Evolutionary conservation across 2,329 filamentous ascomycete genomes (phyloP), one percentile per base, ranked within the genome.

Genomic region (Epichloe amarillans): DNA sequence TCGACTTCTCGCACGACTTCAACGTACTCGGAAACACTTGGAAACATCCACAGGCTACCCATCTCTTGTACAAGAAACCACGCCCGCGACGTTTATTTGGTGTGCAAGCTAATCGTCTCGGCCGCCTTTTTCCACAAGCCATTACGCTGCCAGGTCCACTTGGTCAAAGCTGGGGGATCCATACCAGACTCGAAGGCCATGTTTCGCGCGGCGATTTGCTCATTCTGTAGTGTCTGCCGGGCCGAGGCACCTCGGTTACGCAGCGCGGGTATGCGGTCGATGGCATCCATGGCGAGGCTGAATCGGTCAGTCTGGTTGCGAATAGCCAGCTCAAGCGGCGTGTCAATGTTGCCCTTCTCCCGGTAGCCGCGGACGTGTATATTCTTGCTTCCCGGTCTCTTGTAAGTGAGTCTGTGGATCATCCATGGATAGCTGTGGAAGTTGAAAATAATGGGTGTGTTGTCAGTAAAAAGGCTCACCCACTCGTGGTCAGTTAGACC

Each of bases 351-450:
- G 45, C 86, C 86, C 75, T 90, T 89, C 71, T 90, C 85, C 61
- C 77, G 82, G 72, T 89, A 90, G 1, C 86, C 86, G 35, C 82
- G 74, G n/a, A 90, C 86, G 59, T 86, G 80, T 55, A 89, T 66
- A 65, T 86, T 81, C 44, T 73, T 63, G 63, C 76, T 79, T 5
- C 84, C 84, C 2, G 80, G 82, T 1, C 85, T 80, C 69, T 84
- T 84, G 69, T 88, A 89, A 0, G 84, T 85, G 57, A 90, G 67
- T 47, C 85, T 76, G 69, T 89, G 85, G 48, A 90, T 78, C 60
- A 90, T 73, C 83, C 83, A 89, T 8, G 86, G 85, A 69, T 90
- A 89, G 35, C 80, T 84, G 70, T 90, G 86, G 77, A 89, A 90
- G 71, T 88, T 89, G 73, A 90, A 89, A 62, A 89, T 80, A 62